Evolutionary conservation across 306 rosid genomes (phyloP), one percentile per base, ranked within the genome.

Genomic region (Quercus dentata): DNA sequence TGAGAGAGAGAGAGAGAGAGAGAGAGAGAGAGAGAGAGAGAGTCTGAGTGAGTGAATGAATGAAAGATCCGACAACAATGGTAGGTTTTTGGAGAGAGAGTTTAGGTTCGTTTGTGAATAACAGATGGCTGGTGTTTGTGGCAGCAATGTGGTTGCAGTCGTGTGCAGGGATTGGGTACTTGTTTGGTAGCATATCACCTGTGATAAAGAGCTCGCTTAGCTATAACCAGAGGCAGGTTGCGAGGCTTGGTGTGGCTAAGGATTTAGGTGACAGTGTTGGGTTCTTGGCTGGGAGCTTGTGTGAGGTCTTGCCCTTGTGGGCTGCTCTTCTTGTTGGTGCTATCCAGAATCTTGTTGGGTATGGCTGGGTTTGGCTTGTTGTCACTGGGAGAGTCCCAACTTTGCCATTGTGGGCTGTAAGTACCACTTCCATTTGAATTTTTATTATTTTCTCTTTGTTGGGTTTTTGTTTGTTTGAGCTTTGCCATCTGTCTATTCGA

Each of bases 121-220:
- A 88, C 80, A 80, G 97, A 74, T 95, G 99, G 99, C 85, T 95
- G 21, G 99, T 95, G 4, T 95, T 95, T 54, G 99, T 92, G 21
- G 91, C 90, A 5, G 94, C 99, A 89, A 95, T 92, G 93, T 95
- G 99, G 98, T 51, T 95, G 70, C 99, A 95, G 14, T 95, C 97
- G n/a, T 89, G 94, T 80, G 99, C 99, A 0, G 99, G 99, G 4
- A 74, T 90, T 15, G 98, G 97, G 1, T 95, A 95, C 85, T 52
- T 95, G 67, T 95, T 91, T 20, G 99, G 99, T 7, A 93, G 98
- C 83, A 84, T 92, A 21, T 95, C 99, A 4, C 97, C 98, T 2
- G 87, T 88, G 7, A 91, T 95, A 5, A 95, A 95, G 79, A 86
- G 85, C 46, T 86, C 89, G 23, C 76, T 95, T 33, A 75, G 78